A percentile compares a stretch with the other conserved stretches of the same genome.
These are phyloP conservation scores for Mortierella hygrophila DNA, from an alignment of 192 early-diverging fungal species.

Conservation along the genomic window DNA sequence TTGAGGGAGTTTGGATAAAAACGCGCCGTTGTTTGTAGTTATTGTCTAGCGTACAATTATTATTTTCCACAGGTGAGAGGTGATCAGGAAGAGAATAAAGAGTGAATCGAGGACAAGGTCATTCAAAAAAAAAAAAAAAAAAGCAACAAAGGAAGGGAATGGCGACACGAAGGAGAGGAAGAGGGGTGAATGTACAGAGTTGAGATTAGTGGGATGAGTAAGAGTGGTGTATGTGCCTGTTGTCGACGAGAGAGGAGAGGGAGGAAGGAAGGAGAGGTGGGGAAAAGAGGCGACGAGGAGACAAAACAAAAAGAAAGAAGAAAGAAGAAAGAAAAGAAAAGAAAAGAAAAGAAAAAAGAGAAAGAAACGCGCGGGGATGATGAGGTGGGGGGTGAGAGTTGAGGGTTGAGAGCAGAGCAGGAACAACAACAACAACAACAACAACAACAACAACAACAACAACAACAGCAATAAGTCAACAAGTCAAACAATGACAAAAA, in stretches of 20 bases:
- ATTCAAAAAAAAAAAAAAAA: background rate
- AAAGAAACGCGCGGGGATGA: background rate
- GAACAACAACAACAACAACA: background rate
- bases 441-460: background rate
- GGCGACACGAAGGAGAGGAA: background rate
- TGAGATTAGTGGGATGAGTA: background rate
- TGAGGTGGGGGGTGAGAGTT: background rate
- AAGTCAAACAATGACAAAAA: background rate
- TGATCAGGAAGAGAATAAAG: conserved; percentile 10
- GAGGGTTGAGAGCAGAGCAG: background rate
- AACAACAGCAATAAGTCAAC: background rate
- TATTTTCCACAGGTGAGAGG: background rate
- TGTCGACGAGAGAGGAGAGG: background rate
- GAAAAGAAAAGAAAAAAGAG: background rate
- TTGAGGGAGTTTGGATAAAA: background rate
- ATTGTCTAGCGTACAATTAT: background rate
- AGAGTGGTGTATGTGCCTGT: background rate
- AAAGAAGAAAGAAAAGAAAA: background rate
- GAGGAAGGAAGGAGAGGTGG: background rate
- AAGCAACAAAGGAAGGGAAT: background rate
- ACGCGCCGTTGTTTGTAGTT: conserved; percentile 3
- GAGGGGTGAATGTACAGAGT: background rate
- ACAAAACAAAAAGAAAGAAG: background rate
- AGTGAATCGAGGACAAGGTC: background rate
- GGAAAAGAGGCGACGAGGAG: background rate